Evolutionary conservation across 164 flowering plant species (phyloP).

Genomic region (Malania oleifera): DNA sequence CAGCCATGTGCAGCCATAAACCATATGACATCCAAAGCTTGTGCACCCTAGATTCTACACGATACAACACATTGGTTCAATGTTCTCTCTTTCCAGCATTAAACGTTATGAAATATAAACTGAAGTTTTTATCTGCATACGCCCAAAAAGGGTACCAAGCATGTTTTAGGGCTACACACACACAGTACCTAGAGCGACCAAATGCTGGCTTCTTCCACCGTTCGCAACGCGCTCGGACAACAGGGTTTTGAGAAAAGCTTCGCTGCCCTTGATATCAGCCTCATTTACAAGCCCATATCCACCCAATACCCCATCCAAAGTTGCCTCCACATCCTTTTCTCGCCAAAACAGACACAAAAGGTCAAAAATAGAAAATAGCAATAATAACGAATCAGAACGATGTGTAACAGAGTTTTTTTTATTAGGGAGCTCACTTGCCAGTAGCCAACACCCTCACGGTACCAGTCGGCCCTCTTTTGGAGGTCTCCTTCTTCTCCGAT

Average conservation of each 20-base stretch:
- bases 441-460: conserved; percentile 67
- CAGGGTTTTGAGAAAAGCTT: conserved; percentile 58
- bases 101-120: no score
- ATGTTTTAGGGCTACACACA: background rate
- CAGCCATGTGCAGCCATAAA: no score
- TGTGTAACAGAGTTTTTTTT: background rate
- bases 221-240: conserved; percentile 40
- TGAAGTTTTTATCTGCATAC: no score
- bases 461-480: conserved; percentile 63
- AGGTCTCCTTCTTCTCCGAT: conserved; percentile 46
- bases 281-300: conserved; percentile 87
- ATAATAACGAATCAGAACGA: background rate
- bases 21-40: no score
- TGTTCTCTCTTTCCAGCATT: no score
- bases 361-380: background rate
- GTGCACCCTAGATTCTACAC: no score
- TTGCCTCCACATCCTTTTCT: conserved; percentile 78
- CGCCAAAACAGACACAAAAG: conserved; percentile 1
- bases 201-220: conserved; percentile 28
- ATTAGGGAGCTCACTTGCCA: conserved; percentile 88
- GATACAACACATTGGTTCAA: no score
- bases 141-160: no score
- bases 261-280: conserved; percentile 66
- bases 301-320: conserved; percentile 92
- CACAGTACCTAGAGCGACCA: conserved; percentile 68